Conservation (phyloP, 768 basidiomycete genomes). For the Lactifluus echinatus region DNA sequence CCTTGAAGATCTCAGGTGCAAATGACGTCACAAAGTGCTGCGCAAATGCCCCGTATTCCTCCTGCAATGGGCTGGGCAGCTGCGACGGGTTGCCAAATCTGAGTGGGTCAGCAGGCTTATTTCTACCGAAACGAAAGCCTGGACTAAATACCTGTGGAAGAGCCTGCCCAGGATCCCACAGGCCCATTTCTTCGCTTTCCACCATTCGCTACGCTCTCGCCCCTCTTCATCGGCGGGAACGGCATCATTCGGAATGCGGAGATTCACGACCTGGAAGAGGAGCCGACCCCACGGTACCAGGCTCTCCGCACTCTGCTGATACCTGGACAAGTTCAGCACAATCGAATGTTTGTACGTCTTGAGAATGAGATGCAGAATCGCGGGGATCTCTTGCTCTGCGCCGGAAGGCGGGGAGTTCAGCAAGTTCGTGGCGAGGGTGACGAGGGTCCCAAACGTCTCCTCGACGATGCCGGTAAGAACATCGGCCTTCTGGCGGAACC, state of each 20-base stretch:
- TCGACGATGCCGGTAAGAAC: slow-evolving; percentile 49
- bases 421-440: slow-evolving; percentile 64
- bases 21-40: slow-evolving; percentile 69
- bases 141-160: slow-evolving; percentile 52
- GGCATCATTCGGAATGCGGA: slow-evolving; percentile 53
- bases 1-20: slow-evolving; percentile 81
- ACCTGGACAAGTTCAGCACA: slow-evolving; percentile 57
- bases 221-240: slow-evolving; percentile 69
- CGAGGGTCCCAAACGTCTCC: slow-evolving; percentile 66
- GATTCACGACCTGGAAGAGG: slow-evolving; percentile 70
- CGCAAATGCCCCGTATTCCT: slow-evolving; percentile 63
- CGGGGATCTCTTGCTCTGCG: slow-evolving; percentile 63
- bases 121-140: neutral
- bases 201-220: slow-evolving; percentile 76
- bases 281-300: slow-evolving; percentile 85
- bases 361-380: slow-evolving; percentile 77
- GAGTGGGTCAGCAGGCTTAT: neutral
- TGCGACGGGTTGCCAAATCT: slow-evolving; percentile 87
- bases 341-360: slow-evolving; percentile 83
- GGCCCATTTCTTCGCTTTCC: slow-evolving; percentile 92
- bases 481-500: slow-evolving; percentile 61
- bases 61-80: slow-evolving; percentile 62
- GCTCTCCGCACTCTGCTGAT: slow-evolving; percentile 67
- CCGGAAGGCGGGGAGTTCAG: slow-evolving; percentile 51
- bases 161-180: slow-evolving; percentile 70